Evolutionary conservation across 2,329 filamentous ascomycete genomes (phyloP).

Genomic region (Nothophoma quercina): DNA sequence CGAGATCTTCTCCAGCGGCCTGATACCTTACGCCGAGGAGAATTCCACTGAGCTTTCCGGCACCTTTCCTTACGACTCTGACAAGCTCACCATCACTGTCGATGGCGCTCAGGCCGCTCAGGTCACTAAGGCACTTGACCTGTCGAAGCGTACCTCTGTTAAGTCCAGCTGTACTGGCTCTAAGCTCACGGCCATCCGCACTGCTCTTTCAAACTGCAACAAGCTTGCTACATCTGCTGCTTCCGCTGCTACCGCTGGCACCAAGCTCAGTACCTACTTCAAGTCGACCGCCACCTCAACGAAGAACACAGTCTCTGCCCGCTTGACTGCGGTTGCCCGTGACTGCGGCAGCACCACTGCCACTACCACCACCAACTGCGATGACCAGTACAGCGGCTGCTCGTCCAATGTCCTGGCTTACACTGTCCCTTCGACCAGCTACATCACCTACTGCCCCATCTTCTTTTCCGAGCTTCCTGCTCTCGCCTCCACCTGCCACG

Average conservation of each 20-base stretch:
- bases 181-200: constrained; percentile 55
- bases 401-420: constrained; percentile 62
- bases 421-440: constrained; percentile 62
- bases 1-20: constrained; percentile 63
- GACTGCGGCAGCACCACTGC: constrained; percentile 64
- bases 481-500: constrained; percentile 63
- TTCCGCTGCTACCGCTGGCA: constrained; percentile 55
- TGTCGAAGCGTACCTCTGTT: constrained; percentile 61
- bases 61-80: constrained; percentile 65
- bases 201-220: constrained; percentile 63
- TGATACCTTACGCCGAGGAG: constrained; percentile 46
- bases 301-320: constrained; percentile 44
- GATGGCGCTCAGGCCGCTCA: constrained; percentile 63
- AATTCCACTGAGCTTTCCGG: constrained; percentile 64
- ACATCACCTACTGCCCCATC: constrained; percentile 68
- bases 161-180: constrained; percentile 63
- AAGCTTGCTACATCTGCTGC: constrained; percentile 63
- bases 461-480: constrained; percentile 65
- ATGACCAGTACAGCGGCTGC: constrained; percentile 64
- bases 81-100: constrained; percentile 64
- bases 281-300: constrained; percentile 62
- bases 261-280: constrained; percentile 68
- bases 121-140: constrained; percentile 52
- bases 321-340: constrained; percentile 54
- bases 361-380: constrained; percentile 65